These are phyloP conservation scores for Colletotrichum godetiae DNA, from an alignment of 2,329 filamentous ascomycete genomes.

Conservation along the genomic window DNA sequence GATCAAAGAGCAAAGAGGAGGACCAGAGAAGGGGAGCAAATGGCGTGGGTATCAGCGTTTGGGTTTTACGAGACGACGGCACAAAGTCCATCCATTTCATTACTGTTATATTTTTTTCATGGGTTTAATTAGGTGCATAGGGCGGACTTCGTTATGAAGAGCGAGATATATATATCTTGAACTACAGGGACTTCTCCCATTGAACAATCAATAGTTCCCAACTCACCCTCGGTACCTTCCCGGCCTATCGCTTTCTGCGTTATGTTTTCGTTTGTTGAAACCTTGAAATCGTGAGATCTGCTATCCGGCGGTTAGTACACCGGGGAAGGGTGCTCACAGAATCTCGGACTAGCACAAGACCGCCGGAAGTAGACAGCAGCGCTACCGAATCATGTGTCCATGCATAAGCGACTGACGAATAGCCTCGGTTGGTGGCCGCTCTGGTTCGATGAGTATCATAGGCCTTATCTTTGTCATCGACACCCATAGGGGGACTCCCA, in stretches of 20 bases:
- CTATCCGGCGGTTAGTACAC: not conserved
- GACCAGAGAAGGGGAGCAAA: not conserved
- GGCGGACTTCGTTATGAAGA: slow-evolving; percentile 2
- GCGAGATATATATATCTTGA: slow-evolving; percentile 14
- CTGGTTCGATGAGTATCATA: no score
- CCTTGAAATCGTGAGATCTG: not conserved
- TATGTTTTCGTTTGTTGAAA: not conserved
- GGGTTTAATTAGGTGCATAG: slow-evolving; percentile 13
- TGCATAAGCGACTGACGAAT: not conserved
- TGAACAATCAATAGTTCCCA: slow-evolving; percentile 8
- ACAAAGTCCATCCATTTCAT: not conserved
- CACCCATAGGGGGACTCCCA: no score
- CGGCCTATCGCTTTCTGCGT: not conserved
- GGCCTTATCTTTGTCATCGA: no score
- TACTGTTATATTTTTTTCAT: not conserved
- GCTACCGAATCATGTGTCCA: not conserved
- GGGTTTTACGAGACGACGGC: slow-evolving; percentile 23
- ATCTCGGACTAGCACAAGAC: not conserved
- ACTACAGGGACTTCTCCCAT: slow-evolving; percentile 17
- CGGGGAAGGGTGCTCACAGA: not conserved
- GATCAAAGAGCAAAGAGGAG: not conserved
- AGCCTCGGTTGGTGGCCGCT: not conserved
- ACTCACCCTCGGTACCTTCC: no score
- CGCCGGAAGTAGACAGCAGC: not conserved
- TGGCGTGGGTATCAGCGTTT: slow-evolving; percentile 34